A percentile compares a stretch with the other conserved stretches of the same genome.
Conservation (phyloP, 2,329 filamentous ascomycete species). For the Fusarium sp. region DNA sequence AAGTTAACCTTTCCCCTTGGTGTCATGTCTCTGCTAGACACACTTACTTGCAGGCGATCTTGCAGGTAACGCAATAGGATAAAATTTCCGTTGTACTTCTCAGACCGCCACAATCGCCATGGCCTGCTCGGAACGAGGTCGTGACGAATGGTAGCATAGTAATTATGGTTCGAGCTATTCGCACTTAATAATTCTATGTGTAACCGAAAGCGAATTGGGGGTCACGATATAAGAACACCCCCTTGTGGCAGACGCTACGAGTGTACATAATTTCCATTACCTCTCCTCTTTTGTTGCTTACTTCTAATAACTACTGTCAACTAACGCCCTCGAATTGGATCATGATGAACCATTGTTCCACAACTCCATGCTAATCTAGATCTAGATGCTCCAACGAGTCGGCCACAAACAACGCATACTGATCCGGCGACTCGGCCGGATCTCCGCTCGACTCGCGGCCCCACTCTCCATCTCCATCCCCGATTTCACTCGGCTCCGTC, state of each 20-base stretch:
- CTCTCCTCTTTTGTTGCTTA: not conserved
- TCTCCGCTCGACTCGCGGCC: conserved; percentile 20
- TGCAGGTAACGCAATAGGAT: not conserved
- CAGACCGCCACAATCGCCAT: not conserved
- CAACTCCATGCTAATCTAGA: conserved; percentile 33
- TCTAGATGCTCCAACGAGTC: conserved; percentile 38
- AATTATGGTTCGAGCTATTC: not conserved
- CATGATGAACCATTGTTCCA: not conserved
- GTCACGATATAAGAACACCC: not conserved
- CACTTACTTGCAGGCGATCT: not conserved
- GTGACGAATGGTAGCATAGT: not conserved
- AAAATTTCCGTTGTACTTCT: not conserved
- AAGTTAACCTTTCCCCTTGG: not conserved
- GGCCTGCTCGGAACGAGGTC: not conserved
- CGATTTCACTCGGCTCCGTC: conserved; percentile 60
- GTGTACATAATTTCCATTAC: not conserved
- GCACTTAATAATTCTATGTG: not conserved
- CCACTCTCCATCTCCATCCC: conserved; percentile 41
- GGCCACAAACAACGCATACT: conserved; percentile 33
- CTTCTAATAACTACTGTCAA: not conserved
- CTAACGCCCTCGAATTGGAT: not conserved
- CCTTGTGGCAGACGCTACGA: not conserved
- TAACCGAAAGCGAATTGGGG: not conserved
- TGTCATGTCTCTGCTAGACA: not conserved
- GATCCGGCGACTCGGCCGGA: conserved; percentile 10